A percentile compares a stretch with the other conserved stretches of the same genome.
Conservation (phyloP, 2,329 filamentous ascomycete species). For the Pyricularia sp. region DNA sequence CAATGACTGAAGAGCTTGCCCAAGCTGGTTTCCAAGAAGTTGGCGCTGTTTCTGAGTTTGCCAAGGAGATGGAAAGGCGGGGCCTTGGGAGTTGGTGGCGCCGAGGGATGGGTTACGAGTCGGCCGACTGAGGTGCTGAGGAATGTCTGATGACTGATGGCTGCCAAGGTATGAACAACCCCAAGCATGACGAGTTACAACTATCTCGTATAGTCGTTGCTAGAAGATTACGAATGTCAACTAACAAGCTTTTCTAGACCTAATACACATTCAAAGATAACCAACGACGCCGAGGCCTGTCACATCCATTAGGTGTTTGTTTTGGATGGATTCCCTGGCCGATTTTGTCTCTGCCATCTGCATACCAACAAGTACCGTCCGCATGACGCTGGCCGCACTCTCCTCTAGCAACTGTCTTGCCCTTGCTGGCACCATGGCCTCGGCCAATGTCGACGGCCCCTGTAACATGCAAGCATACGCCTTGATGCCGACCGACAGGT, state of each 20-base stretch:
- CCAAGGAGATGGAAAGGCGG: slow-evolving; percentile 42
- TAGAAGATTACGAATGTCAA: neutral
- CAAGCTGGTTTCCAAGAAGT: slow-evolving; percentile 38
- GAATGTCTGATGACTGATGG: neutral
- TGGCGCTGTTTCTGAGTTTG: slow-evolving; percentile 52
- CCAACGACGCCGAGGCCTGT: neutral
- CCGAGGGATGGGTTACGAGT: slow-evolving; percentile 48
- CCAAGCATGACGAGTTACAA: neutral
- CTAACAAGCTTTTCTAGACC: neutral
- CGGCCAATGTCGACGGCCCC: slow-evolving; percentile 14
- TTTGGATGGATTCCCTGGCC: neutral
- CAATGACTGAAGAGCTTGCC: slow-evolving; percentile 2
- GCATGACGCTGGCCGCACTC: neutral
- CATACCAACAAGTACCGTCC: neutral
- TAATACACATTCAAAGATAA: neutral
- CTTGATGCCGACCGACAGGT: slow-evolving; percentile 20
- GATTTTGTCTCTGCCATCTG: neutral
- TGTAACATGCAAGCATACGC: slow-evolving; percentile 18
- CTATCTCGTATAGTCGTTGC: neutral
- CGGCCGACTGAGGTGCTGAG: neutral
- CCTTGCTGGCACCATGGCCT: slow-evolving; percentile 11
- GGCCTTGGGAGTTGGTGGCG: slow-evolving; percentile 55
- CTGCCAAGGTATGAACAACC: neutral
- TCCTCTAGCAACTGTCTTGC: neutral
- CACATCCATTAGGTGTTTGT: neutral